These are phyloP conservation scores for Chlorociboria aeruginascens DNA, from an alignment of 495 filamentous ascomycete species.

Conservation along the genomic window DNA sequence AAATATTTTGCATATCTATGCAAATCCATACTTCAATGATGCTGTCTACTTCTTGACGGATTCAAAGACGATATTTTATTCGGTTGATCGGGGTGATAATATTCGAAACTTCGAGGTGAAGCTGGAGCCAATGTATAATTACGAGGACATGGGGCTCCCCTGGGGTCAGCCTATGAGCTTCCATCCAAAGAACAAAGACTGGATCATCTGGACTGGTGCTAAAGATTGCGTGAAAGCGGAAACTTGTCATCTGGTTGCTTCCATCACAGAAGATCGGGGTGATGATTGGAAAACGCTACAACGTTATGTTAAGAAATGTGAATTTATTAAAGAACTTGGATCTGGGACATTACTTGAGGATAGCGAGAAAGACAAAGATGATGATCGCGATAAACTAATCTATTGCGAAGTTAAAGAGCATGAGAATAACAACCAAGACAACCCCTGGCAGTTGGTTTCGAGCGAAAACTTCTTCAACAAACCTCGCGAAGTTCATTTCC, in stretches of 20 bases:
- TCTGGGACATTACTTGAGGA: conserved; percentile 1
- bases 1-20: conserved; percentile 54
- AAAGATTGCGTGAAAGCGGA: conserved; percentile 35
- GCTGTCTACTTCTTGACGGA: conserved; percentile 73
- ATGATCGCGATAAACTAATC: conserved; percentile 40
- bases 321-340: conserved; percentile 54
- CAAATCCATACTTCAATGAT: conserved; percentile 69
- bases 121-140: conserved; percentile 24
- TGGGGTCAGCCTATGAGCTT: conserved; percentile 44
- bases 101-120: conserved; percentile 58
- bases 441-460: conserved; percentile 54
- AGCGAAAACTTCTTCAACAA: conserved; percentile 66
- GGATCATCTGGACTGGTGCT: conserved; percentile 81
- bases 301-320: conserved; percentile 60
- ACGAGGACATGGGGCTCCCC: conserved; percentile 20
- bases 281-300: conserved; percentile 59
- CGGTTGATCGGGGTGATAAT: conserved; percentile 56
- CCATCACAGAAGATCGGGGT: conserved; percentile 61
- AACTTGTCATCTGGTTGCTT: conserved; percentile 59
- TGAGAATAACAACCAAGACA: conserved; percentile 44
- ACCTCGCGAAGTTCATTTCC: conserved; percentile 38
- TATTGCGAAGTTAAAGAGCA: conserved; percentile 67
- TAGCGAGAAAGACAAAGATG: conserved; percentile 35
- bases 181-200: conserved; percentile 69
- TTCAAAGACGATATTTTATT: conserved; percentile 58